phyloP scores from a whole-genome alignment of 2,329 filamentous ascomycete species.

The Fusarium brevicatenulatum region DNA sequence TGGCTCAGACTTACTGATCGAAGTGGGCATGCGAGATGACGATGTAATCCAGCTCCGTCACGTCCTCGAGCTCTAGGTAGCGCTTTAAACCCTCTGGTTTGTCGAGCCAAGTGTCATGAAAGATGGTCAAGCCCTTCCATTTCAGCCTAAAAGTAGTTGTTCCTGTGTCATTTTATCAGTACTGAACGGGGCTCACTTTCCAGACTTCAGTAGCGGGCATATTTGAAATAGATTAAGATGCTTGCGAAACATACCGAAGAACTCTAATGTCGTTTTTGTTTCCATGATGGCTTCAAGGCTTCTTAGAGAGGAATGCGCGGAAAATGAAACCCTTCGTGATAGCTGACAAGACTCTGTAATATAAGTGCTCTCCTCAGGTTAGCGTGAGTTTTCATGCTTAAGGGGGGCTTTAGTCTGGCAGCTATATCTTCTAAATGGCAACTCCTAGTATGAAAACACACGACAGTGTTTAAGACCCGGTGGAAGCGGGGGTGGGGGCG shows the following conservation, averaged over 20 bases:
- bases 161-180: background rate
- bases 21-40: background rate
- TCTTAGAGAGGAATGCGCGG: rapidly evolving
- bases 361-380: background rate
- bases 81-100: background rate
- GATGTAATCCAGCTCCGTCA: background rate
- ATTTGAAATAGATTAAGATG: background rate
- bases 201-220: background rate
- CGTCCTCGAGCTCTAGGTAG: background rate
- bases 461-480: background rate
- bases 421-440: no score
- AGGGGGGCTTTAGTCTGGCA: no score
- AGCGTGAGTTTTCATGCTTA: no score
- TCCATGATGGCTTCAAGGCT: background rate
- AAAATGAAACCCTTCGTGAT: background rate
- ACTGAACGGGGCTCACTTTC: rapidly evolving
- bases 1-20: background rate
- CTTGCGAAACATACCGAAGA: background rate
- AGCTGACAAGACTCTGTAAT: background rate
- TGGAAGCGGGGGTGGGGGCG: background rate
- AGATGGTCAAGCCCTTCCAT: background rate
- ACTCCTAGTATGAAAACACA: background rate
- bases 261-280: background rate
- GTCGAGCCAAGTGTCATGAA: background rate
- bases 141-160: background rate